Evolutionary conservation across 2,329 filamentous ascomycete genomes (phyloP), one percentile per base, ranked within the genome.

Genomic region (Tolypocladium nubicola): DNA sequence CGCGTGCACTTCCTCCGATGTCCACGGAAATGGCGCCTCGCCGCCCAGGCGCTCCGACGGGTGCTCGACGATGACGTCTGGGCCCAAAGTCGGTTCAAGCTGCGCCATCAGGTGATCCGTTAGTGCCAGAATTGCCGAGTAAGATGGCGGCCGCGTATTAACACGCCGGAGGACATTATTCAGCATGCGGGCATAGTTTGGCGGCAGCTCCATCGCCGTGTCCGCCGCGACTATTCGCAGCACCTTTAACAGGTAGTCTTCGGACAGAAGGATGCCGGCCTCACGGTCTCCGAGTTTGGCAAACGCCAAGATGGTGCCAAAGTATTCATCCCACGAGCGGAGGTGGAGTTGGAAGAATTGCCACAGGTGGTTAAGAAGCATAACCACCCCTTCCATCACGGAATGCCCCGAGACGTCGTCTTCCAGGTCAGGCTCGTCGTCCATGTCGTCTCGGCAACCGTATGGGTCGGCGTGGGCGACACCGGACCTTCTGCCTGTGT

Each of bases 321-420:
- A 93, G 58, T 87, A 86, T 64, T 93, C 88, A 47, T 85, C 82
- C 89, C 89, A 94, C 3, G 87, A 81, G 57, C 85, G 81, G 35
- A 83, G 73, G 52, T 79, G 75, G 3, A 75, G 70, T 59, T 89
- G 83, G 57, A 90, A 83, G n/a, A 72, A 75, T 3, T 79, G 73
- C 81, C 84, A 90, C 4, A 89, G 69, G 26, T 76, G 69, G 37
- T 76, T 73, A 54, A 90, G 75, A 26, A 83, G 71, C 21, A 65
- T 63, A 45, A 84, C 69, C 5, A 73, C 69, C 2, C 69, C 66
- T 33, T 69, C 64, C 26, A 80, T 26, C 30, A 58, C 57, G 21
- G 54, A 55, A 38, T 21, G 55, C 13, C 53, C 58, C 19, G 56
- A 30, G 14, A 19, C n/a, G 26, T n/a, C 41, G 37, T 37, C 53